A percentile compares a stretch with the other conserved stretches of the same genome.
Evolutionary conservation across 331 rosid species (phyloP).

Genomic region (Stylosanthes scabra): DNA sequence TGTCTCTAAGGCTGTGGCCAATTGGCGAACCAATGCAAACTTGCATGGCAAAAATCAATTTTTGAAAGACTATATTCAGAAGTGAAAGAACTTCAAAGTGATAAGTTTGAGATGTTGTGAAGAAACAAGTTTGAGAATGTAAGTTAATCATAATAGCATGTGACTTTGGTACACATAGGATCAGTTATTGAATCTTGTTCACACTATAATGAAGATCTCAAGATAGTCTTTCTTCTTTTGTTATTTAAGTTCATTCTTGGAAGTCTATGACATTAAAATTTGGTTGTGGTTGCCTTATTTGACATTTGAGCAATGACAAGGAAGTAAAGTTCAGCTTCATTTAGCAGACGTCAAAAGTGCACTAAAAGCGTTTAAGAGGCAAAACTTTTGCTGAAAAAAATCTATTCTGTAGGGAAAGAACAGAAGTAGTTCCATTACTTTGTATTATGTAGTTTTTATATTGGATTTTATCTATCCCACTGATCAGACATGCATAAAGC

Average conservation of each 20-base stretch:
- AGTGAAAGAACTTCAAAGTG: slow-evolving; percentile 36
- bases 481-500: slow-evolving; percentile 12
- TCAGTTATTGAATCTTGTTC: background rate
- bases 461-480: slow-evolving; percentile 26
- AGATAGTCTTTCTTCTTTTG: background rate
- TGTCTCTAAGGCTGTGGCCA: slow-evolving; percentile 67
- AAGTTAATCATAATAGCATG: background rate
- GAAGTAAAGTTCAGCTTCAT: background rate
- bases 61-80: slow-evolving; percentile 56
- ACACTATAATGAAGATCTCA: background rate
- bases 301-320: slow-evolving; percentile 1
- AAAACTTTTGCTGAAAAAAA: slow-evolving; percentile 27
- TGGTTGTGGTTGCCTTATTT: background rate
- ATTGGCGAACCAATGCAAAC: slow-evolving; percentile 71
- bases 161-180: slow-evolving; percentile 7
- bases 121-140: too few species aligned
- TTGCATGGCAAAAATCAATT: slow-evolving; percentile 45
- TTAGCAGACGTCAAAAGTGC: background rate
- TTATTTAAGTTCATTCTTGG: background rate
- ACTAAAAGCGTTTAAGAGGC: slow-evolving; percentile 14
- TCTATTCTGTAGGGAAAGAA: background rate
- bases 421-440: slow-evolving; percentile 11
- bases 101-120: too few species aligned
- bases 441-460: background rate
- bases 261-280: background rate